phyloP scores from a whole-genome alignment of 306 rosid genomes.

The Gillenia trifoliata region DNA sequence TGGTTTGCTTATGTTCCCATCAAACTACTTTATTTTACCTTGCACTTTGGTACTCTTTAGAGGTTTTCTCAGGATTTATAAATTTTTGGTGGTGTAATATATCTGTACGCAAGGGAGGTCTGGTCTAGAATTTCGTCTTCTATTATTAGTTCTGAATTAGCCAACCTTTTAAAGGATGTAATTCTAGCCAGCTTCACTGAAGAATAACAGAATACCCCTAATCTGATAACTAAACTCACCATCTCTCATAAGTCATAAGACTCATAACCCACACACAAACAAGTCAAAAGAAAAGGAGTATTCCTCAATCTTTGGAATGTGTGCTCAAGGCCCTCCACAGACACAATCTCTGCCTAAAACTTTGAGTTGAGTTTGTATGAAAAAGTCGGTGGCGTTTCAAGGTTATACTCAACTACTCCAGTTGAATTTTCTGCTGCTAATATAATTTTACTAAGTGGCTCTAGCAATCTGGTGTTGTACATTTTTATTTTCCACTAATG shows the following conservation, averaged over 20 bases:
- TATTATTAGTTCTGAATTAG: not conserved
- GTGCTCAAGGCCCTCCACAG: not conserved
- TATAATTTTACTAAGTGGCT: not conserved
- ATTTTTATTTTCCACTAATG: not conserved
- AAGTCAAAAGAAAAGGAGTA: not conserved
- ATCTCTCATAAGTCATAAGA: not conserved
- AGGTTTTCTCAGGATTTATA: not conserved
- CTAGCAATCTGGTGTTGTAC: not conserved
- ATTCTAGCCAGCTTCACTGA: not conserved
- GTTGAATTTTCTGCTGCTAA: not conserved
- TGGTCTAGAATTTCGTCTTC: not conserved
- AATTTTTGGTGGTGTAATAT: not conserved
- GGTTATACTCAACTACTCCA: not conserved
- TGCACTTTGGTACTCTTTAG: not conserved
- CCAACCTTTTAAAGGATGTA: not conserved
- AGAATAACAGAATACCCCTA: not conserved
- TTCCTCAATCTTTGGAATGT: not conserved
- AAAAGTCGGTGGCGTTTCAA: not conserved
- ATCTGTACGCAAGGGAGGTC: not conserved
- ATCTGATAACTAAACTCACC: not conserved
- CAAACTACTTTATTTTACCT: not conserved
- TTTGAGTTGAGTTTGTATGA: not conserved
- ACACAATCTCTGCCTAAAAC: not conserved
- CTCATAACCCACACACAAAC: not conserved
- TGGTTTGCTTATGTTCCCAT: not conserved